phyloP scores from a whole-genome alignment of 768 basidiomycete species.

The Podaxis sp. region DNA sequence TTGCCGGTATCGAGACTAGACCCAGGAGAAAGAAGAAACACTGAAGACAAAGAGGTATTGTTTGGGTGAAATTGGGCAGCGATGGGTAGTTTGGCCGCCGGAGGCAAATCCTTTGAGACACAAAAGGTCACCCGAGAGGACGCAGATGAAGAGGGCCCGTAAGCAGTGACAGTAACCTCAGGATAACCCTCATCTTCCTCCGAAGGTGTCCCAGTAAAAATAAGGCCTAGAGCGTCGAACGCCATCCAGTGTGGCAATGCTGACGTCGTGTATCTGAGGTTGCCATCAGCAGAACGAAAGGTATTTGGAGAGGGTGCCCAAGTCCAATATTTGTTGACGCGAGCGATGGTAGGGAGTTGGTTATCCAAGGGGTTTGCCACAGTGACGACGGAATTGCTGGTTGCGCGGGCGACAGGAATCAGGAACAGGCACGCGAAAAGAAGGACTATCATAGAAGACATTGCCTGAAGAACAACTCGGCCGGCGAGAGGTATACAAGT shows the following conservation, averaged over 20 bases:
- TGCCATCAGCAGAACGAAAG: constrained; percentile 50
- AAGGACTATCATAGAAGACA: constrained; percentile 59
- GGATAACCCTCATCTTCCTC: constrained; percentile 60
- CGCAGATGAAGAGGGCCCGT: constrained; percentile 47
- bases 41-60: constrained; percentile 73
- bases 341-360: constrained; percentile 81
- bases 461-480: constrained; percentile 44
- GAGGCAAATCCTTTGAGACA: constrained; percentile 52
- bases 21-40: constrained; percentile 59
- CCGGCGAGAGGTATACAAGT: constrained; percentile 45
- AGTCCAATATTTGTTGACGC: constrained; percentile 56
- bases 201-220: constrained; percentile 71
- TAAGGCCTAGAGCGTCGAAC: constrained; percentile 59
- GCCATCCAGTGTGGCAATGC: constrained; percentile 72
- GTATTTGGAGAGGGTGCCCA: constrained; percentile 71
- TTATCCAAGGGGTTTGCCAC: constrained; percentile 60
- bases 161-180: constrained; percentile 62
- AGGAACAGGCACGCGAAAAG: constrained; percentile 42
- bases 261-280: constrained; percentile 49
- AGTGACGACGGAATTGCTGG: constrained; percentile 40
- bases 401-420: constrained; percentile 32
- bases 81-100: constrained; percentile 52
- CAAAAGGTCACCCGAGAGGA: constrained; percentile 55
- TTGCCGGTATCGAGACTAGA: constrained; percentile 52
- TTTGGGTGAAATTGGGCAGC: constrained; percentile 56